These are phyloP conservation scores for Phytophthora palmivora DNA, from an alignment of 352 stramenopile species.

Conservation along the genomic window DNA sequence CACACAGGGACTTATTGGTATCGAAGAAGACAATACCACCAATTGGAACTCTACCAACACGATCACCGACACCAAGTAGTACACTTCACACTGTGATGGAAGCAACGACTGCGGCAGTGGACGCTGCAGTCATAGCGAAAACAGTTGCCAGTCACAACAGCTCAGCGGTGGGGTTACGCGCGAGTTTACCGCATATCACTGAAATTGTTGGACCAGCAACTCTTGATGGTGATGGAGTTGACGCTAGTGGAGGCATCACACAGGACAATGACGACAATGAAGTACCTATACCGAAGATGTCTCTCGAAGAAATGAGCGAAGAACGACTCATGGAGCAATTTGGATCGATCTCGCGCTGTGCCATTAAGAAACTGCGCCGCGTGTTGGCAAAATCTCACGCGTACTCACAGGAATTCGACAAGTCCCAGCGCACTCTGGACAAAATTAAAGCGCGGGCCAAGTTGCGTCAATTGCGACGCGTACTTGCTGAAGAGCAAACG, in stretches of 20 bases:
- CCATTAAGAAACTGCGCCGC: conserved; percentile 64
- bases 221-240: not conserved
- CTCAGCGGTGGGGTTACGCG: conserved; percentile 17
- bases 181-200: conserved; percentile 37
- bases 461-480: conserved; percentile 41
- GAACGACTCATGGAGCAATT: conserved; percentile 57
- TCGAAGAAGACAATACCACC: conserved; percentile 4
- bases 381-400: conserved; percentile 69
- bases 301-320: conserved; percentile 69
- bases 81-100: conserved; percentile 13
- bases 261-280: conserved; percentile 12
- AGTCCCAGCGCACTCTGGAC: conserved; percentile 53
- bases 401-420: conserved; percentile 65
- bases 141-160: conserved; percentile 19
- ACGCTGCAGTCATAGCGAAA: conserved; percentile 7
- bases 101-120: not conserved
- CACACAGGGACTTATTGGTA: conserved; percentile 15
- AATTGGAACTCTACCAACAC: not conserved
- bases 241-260: conserved; percentile 8
- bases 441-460: conserved; percentile 59
- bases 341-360: conserved; percentile 49
- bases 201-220: conserved; percentile 20
- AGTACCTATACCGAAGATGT: conserved; percentile 14
- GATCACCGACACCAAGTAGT: conserved; percentile 5
- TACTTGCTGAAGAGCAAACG: conserved; percentile 52